Evolutionary conservation across 345 rosid species (phyloP), one percentile per base, ranked within the genome.

Genomic region (Linum trigynum): DNA sequence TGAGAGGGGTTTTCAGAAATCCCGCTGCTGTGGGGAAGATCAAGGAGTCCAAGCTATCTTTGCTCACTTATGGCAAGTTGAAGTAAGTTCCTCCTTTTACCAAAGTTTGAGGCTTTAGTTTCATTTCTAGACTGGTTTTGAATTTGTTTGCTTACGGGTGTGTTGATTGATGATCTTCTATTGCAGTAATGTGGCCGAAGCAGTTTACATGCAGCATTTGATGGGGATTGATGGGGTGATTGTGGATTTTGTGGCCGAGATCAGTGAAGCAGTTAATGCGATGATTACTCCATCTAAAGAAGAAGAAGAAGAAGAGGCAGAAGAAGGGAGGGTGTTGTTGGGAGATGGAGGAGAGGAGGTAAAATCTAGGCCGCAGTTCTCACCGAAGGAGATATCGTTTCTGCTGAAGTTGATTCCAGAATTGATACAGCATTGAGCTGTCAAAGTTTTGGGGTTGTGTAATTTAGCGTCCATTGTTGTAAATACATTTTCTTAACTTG

Each of bases 161-260:
- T n/a, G 11, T 35, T 8, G 61, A 23, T 23, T n/a, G 11, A 16
- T 8, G 61, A 23, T 23, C 48, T 5, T 23, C 32, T 23, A 23
- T 23, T 23, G 32, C 32, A 23, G 32, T 63, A 94, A 94, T 61
- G 96, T 94, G 2, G 62, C 86, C 0, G 99, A 94, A 79, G 95
- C 96, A 0, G 99, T 90, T 42, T 88, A 84, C 81, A 79, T 90
- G 89, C 99, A 94, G 71, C 76, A 94, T 74, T 61, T 90, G 78
- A 94, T 94, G 97, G 96, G 97, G 3, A 74, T 88, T 23, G 88
- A 90, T 17, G 97, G 99, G 61, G 96, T 94, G 67, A 88, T 94
- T 7, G 92, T 90, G 2, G 97, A 94, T 76, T 63, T 86, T 57
- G 96, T 90, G 50, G 74, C 80, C 39, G 99, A 94, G 75, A 87